Evolutionary conservation across 306 rosid species (phyloP).

Genomic region (Vigna nakashimae): DNA sequence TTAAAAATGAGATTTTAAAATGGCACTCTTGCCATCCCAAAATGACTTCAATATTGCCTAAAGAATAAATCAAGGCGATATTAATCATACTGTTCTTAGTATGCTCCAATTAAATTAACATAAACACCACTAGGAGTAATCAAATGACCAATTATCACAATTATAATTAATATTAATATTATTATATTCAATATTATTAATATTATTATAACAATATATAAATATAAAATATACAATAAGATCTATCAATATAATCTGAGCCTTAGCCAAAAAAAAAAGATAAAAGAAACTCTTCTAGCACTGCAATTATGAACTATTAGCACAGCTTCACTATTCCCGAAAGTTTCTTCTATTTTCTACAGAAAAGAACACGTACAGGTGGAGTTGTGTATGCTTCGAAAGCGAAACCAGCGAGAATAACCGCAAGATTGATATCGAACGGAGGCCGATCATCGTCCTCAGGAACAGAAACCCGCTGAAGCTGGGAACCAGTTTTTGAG

Average conservation of each 20-base stretch:
- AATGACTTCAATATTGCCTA: no score
- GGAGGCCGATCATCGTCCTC: constrained; percentile 64
- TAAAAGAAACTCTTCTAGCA: neutral
- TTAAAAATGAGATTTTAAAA: no score
- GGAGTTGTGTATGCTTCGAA: constrained; percentile 89
- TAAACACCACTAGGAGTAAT: no score
- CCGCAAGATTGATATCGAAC: constrained; percentile 89
- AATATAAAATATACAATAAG: neutral
- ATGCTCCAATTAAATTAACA: no score
- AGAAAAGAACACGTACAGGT: constrained; percentile 54
- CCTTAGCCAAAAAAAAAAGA: neutral
- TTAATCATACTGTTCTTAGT: no score
- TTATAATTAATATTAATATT: no score
- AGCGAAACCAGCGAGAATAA: constrained; percentile 90
- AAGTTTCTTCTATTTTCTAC: constrained; percentile 10
- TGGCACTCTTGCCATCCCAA: no score
- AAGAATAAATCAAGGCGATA: no score
- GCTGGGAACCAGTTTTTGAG: constrained; percentile 55
- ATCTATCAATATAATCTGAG: neutral
- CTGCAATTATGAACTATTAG: neutral
- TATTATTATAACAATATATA: no score
- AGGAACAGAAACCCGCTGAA: constrained; percentile 42
- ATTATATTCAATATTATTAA: no score
- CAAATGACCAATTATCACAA: neutral
- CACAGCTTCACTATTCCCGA: neutral